phyloP scores from a whole-genome alignment of 345 rosid genomes.

The Acer campestre region DNA sequence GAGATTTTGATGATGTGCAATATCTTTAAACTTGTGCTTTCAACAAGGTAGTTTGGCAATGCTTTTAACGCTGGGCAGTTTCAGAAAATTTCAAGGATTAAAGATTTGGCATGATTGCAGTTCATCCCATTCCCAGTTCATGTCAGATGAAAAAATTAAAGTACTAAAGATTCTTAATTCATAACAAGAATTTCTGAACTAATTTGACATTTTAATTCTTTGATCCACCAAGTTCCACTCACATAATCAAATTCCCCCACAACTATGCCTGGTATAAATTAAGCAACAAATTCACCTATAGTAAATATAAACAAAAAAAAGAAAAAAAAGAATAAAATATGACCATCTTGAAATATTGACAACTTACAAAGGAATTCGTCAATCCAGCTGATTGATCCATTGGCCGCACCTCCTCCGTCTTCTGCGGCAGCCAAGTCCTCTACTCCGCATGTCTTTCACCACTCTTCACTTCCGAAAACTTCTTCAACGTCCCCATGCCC shows the following conservation, averaged over 20 bases:
- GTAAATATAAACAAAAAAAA: not conserved
- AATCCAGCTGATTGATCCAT: conserved; percentile 52
- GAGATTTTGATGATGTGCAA: too few relatives aligned
- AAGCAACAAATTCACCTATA: not conserved
- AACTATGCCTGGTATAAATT: not conserved
- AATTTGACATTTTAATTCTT: too few relatives aligned
- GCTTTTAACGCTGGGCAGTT: too few relatives aligned
- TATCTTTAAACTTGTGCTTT: too few relatives aligned
- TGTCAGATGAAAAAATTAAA: too few relatives aligned
- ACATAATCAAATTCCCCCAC: too few relatives aligned
- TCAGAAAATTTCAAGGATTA: not conserved
- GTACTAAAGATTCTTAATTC: too few relatives aligned
- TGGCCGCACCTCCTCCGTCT: conserved; percentile 48
- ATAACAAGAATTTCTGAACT: too few relatives aligned
- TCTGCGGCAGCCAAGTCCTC: conserved; percentile 70
- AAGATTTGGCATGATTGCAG: too few relatives aligned
- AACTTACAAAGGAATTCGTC: conserved; percentile 77
- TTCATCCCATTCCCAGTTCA: too few relatives aligned
- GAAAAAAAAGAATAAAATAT: not conserved
- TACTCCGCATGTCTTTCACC: conserved; percentile 27
- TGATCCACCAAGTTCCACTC: too few relatives aligned
- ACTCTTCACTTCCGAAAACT: conserved; percentile 37
- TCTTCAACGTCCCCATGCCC: conserved; percentile 57
- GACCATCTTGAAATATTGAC: not conserved
- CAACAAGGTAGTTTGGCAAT: too few relatives aligned